Evolutionary conservation across 2,329 filamentous ascomycete species (phyloP).

Genomic region (Neophaeococcomyces aloes): DNA sequence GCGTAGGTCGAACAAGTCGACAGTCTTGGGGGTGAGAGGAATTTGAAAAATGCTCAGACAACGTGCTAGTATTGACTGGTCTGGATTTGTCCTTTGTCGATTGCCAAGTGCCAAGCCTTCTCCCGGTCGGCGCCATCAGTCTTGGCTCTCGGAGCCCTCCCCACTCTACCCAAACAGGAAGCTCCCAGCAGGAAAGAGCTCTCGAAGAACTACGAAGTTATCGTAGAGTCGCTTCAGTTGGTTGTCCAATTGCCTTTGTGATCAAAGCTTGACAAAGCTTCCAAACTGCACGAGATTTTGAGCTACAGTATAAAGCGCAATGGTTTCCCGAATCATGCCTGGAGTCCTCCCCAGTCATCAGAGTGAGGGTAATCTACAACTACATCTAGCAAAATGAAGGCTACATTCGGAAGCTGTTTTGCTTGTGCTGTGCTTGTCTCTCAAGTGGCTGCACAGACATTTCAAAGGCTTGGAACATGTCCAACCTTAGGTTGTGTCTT

Average conservation of each 20-base stretch:
- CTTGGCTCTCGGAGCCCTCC: background rate
- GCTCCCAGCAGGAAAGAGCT: too few relatives aligned
- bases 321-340: background rate
- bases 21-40: too few relatives aligned
- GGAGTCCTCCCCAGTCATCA: background rate
- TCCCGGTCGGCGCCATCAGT: background rate
- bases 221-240: background rate
- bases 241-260: background rate
- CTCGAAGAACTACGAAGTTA: background rate
- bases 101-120: background rate
- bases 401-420: background rate
- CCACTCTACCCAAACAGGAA: too few relatives aligned
- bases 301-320: constrained; percentile 2
- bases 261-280: background rate
- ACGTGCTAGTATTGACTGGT: constrained; percentile 4
- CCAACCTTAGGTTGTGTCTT: constrained; percentile 48
- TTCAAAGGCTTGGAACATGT: constrained; percentile 45
- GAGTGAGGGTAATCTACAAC: background rate
- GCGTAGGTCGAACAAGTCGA: too few relatives aligned
- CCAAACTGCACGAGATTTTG: background rate
- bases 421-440: constrained; percentile 2
- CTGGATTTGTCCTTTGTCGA: background rate
- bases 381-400: constrained; percentile 1
- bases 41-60: background rate
- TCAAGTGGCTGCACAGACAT: constrained; percentile 38